Evolutionary conservation across 2,329 filamentous ascomycete species (phyloP), one percentile per base, ranked within the genome.

Genomic region (Alternaria triticina): DNA sequence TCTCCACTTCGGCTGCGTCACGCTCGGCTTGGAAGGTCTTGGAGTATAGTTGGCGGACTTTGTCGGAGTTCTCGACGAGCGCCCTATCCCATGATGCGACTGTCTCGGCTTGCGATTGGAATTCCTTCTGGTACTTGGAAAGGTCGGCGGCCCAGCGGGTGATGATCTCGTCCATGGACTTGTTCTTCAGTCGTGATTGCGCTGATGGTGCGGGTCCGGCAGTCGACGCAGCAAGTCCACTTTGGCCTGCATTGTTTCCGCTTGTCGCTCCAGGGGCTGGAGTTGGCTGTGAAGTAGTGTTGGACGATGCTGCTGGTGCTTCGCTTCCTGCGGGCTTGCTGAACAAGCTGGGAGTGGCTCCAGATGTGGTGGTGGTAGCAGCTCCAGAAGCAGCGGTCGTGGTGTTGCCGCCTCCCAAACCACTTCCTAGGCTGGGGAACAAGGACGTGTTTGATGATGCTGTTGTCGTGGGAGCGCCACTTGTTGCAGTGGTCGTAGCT

Each of bases 151-250:
- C 96, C 96, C 96, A 99, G 30, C 94, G 90, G 5, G 93, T 97
- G 69, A 99, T 94, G 68, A 99, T 97, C 79, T 99, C 96, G 76
- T 99, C 96, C 92, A 99, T 97, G 0, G 95, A 97, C 83, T 97
- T 98, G 81, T 97, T 97, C 85, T 97, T 97, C 40, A 99, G 85
- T 27, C 96, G 91, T 5, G 95, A 96, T 74, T 96, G 89, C 2
- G 85, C 82, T 61, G 94, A 90, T 15, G 96, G 95, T 3, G 90
- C 84, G 2, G 94, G 93, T 0, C 94, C 94, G 33, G 88, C 85
- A 4, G 92, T 97, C 1, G 94, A 96, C 27, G 90, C 88, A 17
- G 88, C 89, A 52, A 95, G 82, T 27, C 77, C 84, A 23, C 59
- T 67, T 57, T 75, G 74, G 8, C 65, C 50, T 46, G 74, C 71